Conservation (phyloP, 176 grass and related monocot species). For the Oropetium thomaeum region DNA sequence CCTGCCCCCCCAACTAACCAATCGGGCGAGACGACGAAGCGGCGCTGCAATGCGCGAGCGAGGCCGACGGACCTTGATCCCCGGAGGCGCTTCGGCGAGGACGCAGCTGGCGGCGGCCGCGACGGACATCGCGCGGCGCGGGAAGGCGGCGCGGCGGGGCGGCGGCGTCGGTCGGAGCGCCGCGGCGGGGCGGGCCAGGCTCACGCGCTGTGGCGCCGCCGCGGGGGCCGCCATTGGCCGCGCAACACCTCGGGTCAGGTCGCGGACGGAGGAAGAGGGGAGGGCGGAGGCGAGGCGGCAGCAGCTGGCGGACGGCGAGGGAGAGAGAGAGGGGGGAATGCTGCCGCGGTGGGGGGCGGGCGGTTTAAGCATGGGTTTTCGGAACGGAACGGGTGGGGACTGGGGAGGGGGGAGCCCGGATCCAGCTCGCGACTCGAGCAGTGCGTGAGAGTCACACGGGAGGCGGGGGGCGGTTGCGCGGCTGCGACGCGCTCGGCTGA, state of each 20-base stretch:
- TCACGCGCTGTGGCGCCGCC: not conserved
- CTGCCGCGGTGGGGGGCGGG: not conserved
- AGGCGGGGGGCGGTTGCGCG: too few species aligned
- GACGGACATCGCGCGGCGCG: not conserved
- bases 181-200: not conserved
- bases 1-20: not conserved
- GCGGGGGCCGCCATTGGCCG: constrained; percentile 23
- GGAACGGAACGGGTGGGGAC: not conserved
- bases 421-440: constrained; percentile 1
- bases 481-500: too few species aligned
- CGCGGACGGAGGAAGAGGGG: not conserved
- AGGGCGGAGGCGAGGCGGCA: not conserved
- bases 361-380: not conserved
- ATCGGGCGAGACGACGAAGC: not conserved
- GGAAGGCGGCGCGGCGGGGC: not conserved
- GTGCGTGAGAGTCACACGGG: too few species aligned
- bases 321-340: not conserved
- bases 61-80: constrained; percentile 6
- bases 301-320: not conserved
- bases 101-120: constrained; percentile 17
- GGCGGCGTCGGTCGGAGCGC: too few species aligned
- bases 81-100: constrained; percentile 7
- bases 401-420: constrained; percentile 17
- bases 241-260: not conserved
- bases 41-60: not conserved